Evolutionary conservation across 1,139 yeast genomes (phyloP).

Genomic region (Arxiozyma telluris): DNA sequence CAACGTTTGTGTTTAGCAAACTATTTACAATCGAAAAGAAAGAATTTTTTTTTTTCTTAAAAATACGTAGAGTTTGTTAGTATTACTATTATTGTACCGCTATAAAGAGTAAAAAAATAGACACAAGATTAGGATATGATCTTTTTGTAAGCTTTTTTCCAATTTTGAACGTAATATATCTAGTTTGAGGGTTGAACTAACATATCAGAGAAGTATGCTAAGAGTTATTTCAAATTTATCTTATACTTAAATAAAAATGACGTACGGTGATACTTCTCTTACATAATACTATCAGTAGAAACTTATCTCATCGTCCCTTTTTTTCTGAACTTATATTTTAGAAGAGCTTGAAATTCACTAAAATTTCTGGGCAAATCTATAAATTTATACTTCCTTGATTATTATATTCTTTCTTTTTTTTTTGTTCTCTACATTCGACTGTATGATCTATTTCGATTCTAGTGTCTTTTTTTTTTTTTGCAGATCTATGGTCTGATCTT

Average conservation of each 20-base stretch:
- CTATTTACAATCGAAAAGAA: constrained; percentile 33
- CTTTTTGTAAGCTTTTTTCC: too few relatives aligned
- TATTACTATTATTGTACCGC: not conserved
- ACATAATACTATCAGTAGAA: not conserved
- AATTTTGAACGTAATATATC: too few relatives aligned
- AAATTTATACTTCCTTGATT: not conserved
- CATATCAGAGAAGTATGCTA: too few relatives aligned
- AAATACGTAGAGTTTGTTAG: not conserved
- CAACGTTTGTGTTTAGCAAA: constrained; percentile 99
- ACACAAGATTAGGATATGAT: not conserved
- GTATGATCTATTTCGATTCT: not conserved
- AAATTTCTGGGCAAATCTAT: not conserved
- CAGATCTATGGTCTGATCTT: not conserved
- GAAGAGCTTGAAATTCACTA: too few relatives aligned
- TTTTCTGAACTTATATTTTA: too few relatives aligned
- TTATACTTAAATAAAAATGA: not conserved
- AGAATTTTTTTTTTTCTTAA: too few relatives aligned
- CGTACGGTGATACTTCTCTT: not conserved
- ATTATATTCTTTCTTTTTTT: too few relatives aligned
- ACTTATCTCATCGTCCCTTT: not conserved
- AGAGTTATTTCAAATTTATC: not conserved
- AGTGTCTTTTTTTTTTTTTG: not conserved
- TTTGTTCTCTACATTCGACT: not conserved
- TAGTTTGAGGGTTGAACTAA: not conserved
- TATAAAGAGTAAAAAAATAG: too few relatives aligned